Evolutionary conservation across 2,329 filamentous ascomycete genomes (phyloP).

Genomic region (Aspergillus neotritici): DNA sequence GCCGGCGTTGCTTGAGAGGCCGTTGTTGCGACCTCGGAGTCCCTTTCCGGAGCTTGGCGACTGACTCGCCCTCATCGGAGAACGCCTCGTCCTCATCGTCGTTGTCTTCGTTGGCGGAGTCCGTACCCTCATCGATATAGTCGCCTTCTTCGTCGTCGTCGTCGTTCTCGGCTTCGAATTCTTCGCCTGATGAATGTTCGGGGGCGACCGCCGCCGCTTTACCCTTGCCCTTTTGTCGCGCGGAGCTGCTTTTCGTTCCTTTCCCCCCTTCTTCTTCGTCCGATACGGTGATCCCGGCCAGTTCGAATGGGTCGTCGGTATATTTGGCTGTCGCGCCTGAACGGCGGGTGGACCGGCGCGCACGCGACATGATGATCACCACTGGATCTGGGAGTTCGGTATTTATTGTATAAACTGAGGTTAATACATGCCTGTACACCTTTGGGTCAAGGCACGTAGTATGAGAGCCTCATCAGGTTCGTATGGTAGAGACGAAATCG

Average conservation of each 20-base stretch:
- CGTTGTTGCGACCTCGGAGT: background rate
- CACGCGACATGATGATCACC: slow-evolving; percentile 18
- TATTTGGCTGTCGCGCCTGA: slow-evolving; percentile 29
- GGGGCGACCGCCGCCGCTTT: slow-evolving; percentile 10
- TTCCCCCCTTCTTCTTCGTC: slow-evolving; percentile 17
- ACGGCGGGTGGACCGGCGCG: slow-evolving; percentile 33
- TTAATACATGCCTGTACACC: too few species aligned
- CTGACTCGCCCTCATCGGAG: slow-evolving; percentile 1
- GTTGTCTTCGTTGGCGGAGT: slow-evolving; percentile 10
- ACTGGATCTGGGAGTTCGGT: too few species aligned
- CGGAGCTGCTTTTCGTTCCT: background rate
- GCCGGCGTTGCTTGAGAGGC: slow-evolving; percentile 11
- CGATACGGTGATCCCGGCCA: slow-evolving; percentile 28
- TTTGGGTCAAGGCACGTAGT: too few species aligned
- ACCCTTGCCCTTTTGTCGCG: slow-evolving; percentile 13
- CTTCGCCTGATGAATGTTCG: slow-evolving; percentile 30
- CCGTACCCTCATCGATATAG: slow-evolving; percentile 10
- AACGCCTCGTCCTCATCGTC: slow-evolving; percentile 5
- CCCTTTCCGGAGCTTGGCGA: slow-evolving; percentile 6
- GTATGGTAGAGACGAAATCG: too few species aligned
- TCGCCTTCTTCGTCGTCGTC: slow-evolving; percentile 18
- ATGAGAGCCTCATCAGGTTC: too few species aligned
- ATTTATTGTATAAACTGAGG: too few species aligned
- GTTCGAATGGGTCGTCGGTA: slow-evolving; percentile 32
- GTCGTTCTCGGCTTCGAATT: slow-evolving; percentile 26